Conservation (phyloP, 2,329 filamentous ascomycete species). For the Diplodia mutila region DNA sequence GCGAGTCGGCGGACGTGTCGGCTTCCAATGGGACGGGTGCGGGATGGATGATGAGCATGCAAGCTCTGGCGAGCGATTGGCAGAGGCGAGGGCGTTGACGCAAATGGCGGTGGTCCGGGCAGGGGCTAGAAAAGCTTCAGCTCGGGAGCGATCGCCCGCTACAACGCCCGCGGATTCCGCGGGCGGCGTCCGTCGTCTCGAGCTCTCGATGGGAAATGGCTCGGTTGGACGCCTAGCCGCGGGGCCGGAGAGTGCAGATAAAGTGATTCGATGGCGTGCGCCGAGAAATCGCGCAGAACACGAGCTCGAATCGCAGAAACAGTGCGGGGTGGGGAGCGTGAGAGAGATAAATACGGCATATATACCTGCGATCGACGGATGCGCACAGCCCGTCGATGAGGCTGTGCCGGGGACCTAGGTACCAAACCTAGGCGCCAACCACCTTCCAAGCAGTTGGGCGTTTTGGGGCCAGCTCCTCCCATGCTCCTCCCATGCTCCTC, state of each 20-base stretch:
- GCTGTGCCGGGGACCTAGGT: background rate
- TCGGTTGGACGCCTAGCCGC: background rate
- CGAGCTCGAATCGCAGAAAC: background rate
- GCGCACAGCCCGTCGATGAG: no score
- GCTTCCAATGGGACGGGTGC: background rate
- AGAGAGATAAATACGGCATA: background rate
- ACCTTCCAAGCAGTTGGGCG: background rate
- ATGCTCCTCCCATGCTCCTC: no score
- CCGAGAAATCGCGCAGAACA: constrained; percentile 22
- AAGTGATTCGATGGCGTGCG: background rate
- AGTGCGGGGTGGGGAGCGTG: background rate
- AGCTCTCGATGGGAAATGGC: background rate
- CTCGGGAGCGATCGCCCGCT: constrained; percentile 3
- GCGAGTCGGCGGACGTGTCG: background rate
- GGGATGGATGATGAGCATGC: background rate
- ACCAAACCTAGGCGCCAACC: background rate
- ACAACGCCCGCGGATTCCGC: background rate
- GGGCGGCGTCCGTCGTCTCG: no score
- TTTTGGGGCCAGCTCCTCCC: background rate
- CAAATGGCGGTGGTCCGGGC: background rate
- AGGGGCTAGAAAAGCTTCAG: constrained; percentile 7
- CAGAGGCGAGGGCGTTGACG: background rate
- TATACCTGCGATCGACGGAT: background rate
- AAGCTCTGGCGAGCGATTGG: no score
- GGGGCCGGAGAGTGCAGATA: background rate